A percentile compares a stretch with the other conserved stretches of the same genome.
Conservation (phyloP, 306 rosid species). For the Hippophae gyantsensis region DNA sequence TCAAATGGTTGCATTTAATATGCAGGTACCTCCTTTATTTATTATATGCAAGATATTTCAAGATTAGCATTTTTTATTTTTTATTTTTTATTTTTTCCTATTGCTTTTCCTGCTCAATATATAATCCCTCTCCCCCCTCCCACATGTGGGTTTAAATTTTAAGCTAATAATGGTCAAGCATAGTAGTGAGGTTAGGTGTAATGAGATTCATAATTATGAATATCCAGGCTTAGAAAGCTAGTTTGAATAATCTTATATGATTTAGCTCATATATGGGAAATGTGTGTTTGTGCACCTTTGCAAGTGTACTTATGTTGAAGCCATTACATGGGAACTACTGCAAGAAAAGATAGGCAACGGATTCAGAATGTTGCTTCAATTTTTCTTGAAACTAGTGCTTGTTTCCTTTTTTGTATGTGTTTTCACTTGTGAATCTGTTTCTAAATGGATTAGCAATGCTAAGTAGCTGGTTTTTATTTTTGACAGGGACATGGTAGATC, state of each 20-base stretch:
- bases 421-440: slow-evolving; percentile 9
- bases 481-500: slow-evolving; percentile 90
- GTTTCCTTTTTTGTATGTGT: not conserved
- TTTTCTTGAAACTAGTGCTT: not conserved
- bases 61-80: not conserved
- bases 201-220: slow-evolving; percentile 3
- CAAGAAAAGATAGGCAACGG: not conserved
- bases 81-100: not conserved
- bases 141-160: slow-evolving; percentile 1
- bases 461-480: slow-evolving; percentile 17
- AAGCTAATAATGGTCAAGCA: not conserved
- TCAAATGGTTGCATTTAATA: slow-evolving; percentile 98
- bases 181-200: slow-evolving; percentile 3
- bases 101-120: not conserved
- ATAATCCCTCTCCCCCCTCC: not conserved
- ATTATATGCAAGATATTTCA: not conserved
- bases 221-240: not conserved
- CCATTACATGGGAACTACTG: not conserved
- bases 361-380: not conserved
- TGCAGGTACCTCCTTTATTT: slow-evolving; percentile 59
- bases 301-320: not conserved
- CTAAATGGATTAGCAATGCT: slow-evolving; percentile 5
- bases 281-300: not conserved
- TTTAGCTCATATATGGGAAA: not conserved
- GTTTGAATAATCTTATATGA: not conserved